These are phyloP conservation scores for Mortierella hygrophila DNA, from an alignment of 192 early-diverging fungal species.

Conservation along the genomic window DNA sequence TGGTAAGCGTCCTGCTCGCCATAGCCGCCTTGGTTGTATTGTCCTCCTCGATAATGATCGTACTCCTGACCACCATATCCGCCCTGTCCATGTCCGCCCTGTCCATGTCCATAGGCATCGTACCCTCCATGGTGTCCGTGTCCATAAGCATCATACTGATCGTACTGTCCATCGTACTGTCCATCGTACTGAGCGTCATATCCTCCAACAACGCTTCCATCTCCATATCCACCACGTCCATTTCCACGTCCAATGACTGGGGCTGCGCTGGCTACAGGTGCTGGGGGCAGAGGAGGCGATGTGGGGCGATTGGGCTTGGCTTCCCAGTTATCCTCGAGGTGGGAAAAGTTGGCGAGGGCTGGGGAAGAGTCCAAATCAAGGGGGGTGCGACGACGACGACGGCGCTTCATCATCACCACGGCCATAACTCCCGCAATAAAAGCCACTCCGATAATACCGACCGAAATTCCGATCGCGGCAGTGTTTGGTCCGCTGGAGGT, in stretches of 20 bases:
- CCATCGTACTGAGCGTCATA: slow-evolving; percentile 17
- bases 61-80: slow-evolving; percentile 9
- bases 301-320: neutral
- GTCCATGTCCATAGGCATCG: slow-evolving; percentile 18
- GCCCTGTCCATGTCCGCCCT: slow-evolving; percentile 1
- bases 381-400: slow-evolving; percentile 36
- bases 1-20: slow-evolving; percentile 11
- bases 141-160: neutral
- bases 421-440: slow-evolving; percentile 24
- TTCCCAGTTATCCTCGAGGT: slow-evolving; percentile 16
- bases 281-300: slow-evolving; percentile 21
- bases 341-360: slow-evolving; percentile 6
- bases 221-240: slow-evolving; percentile 16
- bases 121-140: slow-evolving; percentile 5
- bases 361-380: slow-evolving; percentile 32
- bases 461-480: slow-evolving; percentile 34
- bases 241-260: slow-evolving; percentile 17
- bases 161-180: slow-evolving; percentile 27
- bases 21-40: slow-evolving; percentile 2
- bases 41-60: slow-evolving; percentile 2
- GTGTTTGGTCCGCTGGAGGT: slow-evolving; percentile 13
- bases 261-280: slow-evolving; percentile 37
- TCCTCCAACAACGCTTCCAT: slow-evolving; percentile 24
- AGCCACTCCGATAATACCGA: slow-evolving; percentile 42
- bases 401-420: slow-evolving; percentile 48